Base-by-base conservation (phyloP, 2,329 filamentous ascomycete species). In the Didymosphaeria variabile region DNA sequence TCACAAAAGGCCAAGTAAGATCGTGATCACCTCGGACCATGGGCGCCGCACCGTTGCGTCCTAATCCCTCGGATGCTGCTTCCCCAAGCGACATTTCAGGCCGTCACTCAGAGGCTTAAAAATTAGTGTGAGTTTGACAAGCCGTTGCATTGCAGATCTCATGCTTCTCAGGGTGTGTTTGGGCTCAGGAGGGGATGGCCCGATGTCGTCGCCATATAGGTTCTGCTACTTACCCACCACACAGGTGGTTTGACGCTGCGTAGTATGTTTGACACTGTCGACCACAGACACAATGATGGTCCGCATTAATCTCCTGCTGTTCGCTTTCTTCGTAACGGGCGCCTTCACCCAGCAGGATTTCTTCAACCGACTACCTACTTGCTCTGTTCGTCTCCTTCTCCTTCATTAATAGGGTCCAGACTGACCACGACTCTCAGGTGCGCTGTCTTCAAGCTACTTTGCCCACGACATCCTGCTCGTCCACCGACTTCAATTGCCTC, bases 401-500 rank as follows among this genome's bases (percentile, higher is more conserved):
- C 23, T n/a, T 10, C n/a, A n/a, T 36, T 26, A 51, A 15, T 38
- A 1, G 9, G 15, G 31, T n/a, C 23, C 38, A 50, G 46, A 64
- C 40, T 46, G 13, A 55, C n/a, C 19, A 17, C 5, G 19, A 29
- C 19, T 38, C 36, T 2, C 31, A 73, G 70, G 58, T 57, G n/a
- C 45, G 50, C 59, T 73, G 70, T 55, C 56, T 72, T 23, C 45
- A 52, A 29, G 62, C 62, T 8, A 63, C 63, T 2, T 42, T 69
- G 46, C 58, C 66, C 5, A 62, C 56, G 32, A 65, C 70, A 7
- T 49, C 38, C 10, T 77, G 74, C 64, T 62, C 61, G n/a, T 34
- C 63, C 3, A 66, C 56, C 46, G 72, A 76, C 32, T 49, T 73
- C 21, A 49, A 44, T 40, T 77, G 73, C 54, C 67, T 77, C 15